Evolutionary conservation across 2,329 filamentous ascomycete species (phyloP).

Genomic region (Mycosphaerella arachidis): DNA sequence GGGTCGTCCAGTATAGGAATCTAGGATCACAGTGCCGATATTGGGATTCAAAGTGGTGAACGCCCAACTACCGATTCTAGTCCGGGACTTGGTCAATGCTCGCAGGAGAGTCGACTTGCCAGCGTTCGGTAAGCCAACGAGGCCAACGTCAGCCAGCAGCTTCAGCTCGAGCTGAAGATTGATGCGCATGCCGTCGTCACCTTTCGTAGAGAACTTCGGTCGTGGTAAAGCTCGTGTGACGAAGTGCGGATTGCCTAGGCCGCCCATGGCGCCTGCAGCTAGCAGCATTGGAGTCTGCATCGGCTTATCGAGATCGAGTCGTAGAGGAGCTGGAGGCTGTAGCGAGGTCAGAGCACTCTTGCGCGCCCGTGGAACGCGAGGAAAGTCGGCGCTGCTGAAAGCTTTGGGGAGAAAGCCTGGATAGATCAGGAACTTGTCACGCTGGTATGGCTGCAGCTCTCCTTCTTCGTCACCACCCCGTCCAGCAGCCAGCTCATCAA

Average conservation of each 20-base stretch:
- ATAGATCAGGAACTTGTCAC: constrained; percentile 81
- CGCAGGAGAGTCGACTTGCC: constrained; percentile 91
- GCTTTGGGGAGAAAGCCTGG: constrained; percentile 73
- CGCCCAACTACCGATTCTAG: constrained; percentile 88
- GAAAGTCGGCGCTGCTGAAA: constrained; percentile 57
- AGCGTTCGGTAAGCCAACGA: constrained; percentile 92
- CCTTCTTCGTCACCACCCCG: constrained; percentile 28
- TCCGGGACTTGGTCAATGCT: constrained; percentile 80
- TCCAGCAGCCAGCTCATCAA: constrained; percentile 34
- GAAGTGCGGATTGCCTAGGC: constrained; percentile 91
- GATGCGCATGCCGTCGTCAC: constrained; percentile 72
- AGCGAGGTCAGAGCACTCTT: constrained; percentile 56
- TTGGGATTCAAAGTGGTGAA: constrained; percentile 95
- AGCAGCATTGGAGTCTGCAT: constrained; percentile 82
- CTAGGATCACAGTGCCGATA: constrained; percentile 90
- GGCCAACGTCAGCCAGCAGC: constrained; percentile 86
- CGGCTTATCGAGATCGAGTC: constrained; percentile 56
- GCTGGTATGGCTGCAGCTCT: constrained; percentile 39
- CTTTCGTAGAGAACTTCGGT: constrained; percentile 84
- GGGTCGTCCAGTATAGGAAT: constrained; percentile 76
- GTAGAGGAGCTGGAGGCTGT: constrained; percentile 69
- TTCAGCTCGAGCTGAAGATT: constrained; percentile 87
- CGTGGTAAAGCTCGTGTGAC: constrained; percentile 67
- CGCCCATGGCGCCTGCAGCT: constrained; percentile 81
- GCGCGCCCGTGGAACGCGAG: constrained; percentile 52